These are phyloP conservation scores for Lichtheimia corymbifera DNA, from an alignment of 371 early-diverging fungal species.

Conservation along the genomic window DNA sequence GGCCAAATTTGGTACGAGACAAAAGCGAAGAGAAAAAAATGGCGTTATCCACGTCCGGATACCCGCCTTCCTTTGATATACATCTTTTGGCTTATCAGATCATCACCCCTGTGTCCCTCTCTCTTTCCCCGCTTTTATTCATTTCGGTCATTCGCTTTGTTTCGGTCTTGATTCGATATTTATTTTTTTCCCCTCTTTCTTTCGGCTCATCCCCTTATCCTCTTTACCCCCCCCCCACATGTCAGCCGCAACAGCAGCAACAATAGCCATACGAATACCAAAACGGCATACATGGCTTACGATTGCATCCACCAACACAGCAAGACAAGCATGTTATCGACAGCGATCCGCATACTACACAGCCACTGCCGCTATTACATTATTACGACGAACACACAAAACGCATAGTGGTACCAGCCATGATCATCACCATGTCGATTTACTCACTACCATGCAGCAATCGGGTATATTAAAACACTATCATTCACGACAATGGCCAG, in stretches of 20 bases:
- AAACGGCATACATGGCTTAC: not conserved
- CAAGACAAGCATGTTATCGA: not conserved
- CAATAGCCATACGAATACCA: not conserved
- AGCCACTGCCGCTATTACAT: not conserved
- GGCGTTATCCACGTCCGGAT: too few relatives aligned
- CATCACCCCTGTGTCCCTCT: not conserved
- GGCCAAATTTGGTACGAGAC: too few relatives aligned
- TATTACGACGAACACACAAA: not conserved
- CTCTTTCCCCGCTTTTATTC: slow-evolving; percentile 2
- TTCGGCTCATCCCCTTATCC: not conserved
- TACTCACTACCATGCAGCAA: slow-evolving; percentile 3
- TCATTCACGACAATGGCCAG: not conserved
- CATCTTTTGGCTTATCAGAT: slow-evolving; percentile 12
- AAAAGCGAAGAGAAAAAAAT: too few relatives aligned
- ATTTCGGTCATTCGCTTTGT: not conserved
- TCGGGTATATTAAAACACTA: not conserved
- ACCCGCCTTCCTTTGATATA: not conserved
- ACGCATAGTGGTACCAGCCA: slow-evolving; percentile 6
- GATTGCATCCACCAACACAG: not conserved
- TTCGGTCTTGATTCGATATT: not conserved
- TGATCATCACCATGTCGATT: slow-evolving; percentile 8
- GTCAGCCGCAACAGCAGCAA: slow-evolving; percentile 1
- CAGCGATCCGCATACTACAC: slow-evolving; percentile 7
- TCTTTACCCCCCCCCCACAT: not conserved
- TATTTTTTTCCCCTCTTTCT: not conserved